These are phyloP conservation scores for Pythium plurisporium DNA, from an alignment of 352 stramenopile species.

Conservation along the genomic window DNA sequence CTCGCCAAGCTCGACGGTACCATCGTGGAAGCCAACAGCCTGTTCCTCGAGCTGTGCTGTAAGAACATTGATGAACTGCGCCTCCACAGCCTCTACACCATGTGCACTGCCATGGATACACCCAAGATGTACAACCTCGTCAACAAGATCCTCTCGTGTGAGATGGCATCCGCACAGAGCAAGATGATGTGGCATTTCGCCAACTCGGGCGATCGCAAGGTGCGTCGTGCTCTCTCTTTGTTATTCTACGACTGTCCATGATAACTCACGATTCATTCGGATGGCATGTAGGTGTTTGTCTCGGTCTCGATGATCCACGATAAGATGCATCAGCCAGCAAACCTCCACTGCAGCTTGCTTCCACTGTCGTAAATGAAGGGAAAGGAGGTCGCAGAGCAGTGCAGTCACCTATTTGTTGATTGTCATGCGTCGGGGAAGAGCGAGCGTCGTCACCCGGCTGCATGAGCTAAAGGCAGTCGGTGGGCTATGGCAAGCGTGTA, in stretches of 20 bases:
- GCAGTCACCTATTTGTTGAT: constrained; percentile 15
- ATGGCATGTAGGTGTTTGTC: constrained; percentile 54
- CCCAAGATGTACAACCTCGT: constrained; percentile 83
- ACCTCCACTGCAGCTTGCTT: constrained; percentile 75
- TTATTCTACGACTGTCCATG: background rate
- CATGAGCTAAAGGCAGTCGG: constrained; percentile 8
- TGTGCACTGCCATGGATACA: constrained; percentile 68
- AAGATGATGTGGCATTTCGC: constrained; percentile 85
- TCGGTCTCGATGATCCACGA: constrained; percentile 84
- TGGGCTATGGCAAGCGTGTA: constrained; percentile 8
- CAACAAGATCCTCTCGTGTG: constrained; percentile 66
- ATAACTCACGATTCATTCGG: constrained; percentile 9
- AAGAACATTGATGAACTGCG: constrained; percentile 78
- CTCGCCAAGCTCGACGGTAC: constrained; percentile 74
- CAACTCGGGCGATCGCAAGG: constrained; percentile 66
- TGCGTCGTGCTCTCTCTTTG: constrained; percentile 20
- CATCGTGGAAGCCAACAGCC: constrained; percentile 69
- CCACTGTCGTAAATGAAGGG: constrained; percentile 57
- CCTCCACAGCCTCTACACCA: constrained; percentile 74
- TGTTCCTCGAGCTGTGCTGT: constrained; percentile 76
- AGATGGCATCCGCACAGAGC: constrained; percentile 72
- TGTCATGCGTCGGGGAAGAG: constrained; percentile 11
- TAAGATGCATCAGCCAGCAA: constrained; percentile 62
- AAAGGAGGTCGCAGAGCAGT: background rate
- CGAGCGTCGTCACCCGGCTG: constrained; percentile 2